These are phyloP conservation scores for Dactylorhiza incarnata DNA, from an alignment of 106 monocot genomes.

Conservation along the genomic window DNA sequence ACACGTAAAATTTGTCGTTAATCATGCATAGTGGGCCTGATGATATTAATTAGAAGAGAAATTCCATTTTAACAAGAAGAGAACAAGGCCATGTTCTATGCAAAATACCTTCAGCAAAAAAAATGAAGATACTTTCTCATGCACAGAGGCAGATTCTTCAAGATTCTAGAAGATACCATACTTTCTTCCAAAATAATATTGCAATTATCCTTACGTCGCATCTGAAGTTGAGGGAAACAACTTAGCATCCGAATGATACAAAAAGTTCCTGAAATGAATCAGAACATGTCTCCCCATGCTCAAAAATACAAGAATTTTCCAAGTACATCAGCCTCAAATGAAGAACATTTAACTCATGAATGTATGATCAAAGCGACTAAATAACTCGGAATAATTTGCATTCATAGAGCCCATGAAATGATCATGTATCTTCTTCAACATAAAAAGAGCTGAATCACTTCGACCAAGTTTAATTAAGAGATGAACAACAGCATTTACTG, in stretches of 20 bases:
- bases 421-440: slow-evolving; percentile 22
- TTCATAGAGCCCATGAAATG: slow-evolving; percentile 20
- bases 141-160: background rate
- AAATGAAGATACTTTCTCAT: background rate
- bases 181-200: background rate
- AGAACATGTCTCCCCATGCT: slow-evolving; percentile 9
- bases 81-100: background rate
- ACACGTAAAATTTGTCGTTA: background rate
- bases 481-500: slow-evolving; percentile 28
- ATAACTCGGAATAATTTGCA: slow-evolving; percentile 17
- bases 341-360: slow-evolving; percentile 8
- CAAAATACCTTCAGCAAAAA: slow-evolving; percentile 1
- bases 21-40: background rate
- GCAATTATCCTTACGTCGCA: background rate
- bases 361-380: background rate
- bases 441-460: slow-evolving; percentile 15
- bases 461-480: slow-evolving; percentile 25
- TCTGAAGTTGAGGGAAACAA: background rate
- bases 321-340: background rate
- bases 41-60: background rate
- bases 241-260: slow-evolving; percentile 21
- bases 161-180: background rate
- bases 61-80: background rate
- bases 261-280: slow-evolving; percentile 23
- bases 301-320: slow-evolving; percentile 2